These are phyloP conservation scores for Artomyces pyxidatus DNA, from an alignment of 768 basidiomycete species.

Conservation along the genomic window DNA sequence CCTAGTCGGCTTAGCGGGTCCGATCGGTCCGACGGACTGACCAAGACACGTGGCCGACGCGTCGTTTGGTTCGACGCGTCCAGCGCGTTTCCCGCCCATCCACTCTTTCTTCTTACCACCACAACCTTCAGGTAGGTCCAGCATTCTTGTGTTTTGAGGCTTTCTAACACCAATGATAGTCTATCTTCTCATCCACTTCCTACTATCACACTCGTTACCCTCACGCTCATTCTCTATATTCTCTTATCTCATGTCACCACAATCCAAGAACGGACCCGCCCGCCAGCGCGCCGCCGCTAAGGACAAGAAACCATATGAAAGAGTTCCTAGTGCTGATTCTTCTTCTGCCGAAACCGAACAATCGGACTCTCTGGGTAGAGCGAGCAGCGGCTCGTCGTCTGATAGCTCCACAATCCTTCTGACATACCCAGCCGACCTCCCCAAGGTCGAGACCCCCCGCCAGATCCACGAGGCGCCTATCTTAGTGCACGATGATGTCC, in stretches of 20 bases:
- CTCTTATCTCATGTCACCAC: neutral
- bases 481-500: conserved; percentile 7
- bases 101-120: no score
- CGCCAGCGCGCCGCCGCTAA: neutral
- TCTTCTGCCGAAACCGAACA: neutral
- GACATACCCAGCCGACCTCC: conserved; percentile 8
- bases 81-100: no score
- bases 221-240: neutral
- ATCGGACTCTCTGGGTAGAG: no score
- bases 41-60: no score
- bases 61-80: no score
- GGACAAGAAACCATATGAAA: neutral
- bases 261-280: neutral
- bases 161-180: no score
- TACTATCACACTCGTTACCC: no score
- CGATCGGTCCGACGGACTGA: no score
- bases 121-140: no score
- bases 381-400: neutral
- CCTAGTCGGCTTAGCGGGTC: no score
- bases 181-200: no score
- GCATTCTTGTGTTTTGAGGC: no score
- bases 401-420: neutral
- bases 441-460: conserved; percentile 8
- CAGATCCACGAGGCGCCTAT: neutral
- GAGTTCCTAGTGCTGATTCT: neutral